phyloP scores from a whole-genome alignment of 257 asterid genomes.

The Rehmannia glutinosa region DNA sequence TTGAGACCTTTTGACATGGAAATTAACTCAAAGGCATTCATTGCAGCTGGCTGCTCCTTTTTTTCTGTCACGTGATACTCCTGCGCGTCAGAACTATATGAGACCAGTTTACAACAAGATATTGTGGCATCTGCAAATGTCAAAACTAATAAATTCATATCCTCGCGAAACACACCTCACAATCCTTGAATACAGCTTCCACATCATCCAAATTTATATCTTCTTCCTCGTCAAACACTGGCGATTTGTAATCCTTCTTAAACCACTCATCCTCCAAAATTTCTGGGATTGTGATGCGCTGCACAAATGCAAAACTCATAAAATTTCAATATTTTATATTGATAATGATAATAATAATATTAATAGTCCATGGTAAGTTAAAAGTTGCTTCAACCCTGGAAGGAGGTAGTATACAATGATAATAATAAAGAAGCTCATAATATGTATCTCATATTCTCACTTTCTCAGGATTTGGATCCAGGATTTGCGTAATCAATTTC shows the following conservation, averaged over 20 bases:
- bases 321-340: background rate
- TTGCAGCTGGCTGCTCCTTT: slow-evolving; percentile 79
- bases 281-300: slow-evolving; percentile 77
- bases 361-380: too few relatives aligned
- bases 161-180: slow-evolving; percentile 47
- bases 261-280: slow-evolving; percentile 90
- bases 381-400: too few relatives aligned
- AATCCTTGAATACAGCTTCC: slow-evolving; percentile 89
- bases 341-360: too few relatives aligned
- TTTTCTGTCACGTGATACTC: slow-evolving; percentile 83
- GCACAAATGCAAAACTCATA: slow-evolving; percentile 19
- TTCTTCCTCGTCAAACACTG: slow-evolving; percentile 73
- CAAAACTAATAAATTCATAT: background rate
- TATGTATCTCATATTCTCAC: slow-evolving; percentile 33
- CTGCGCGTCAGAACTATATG: slow-evolving; percentile 27
- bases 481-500: slow-evolving; percentile 71
- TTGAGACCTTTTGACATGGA: slow-evolving; percentile 94
- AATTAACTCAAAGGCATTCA: slow-evolving; percentile 95
- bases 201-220: slow-evolving; percentile 87
- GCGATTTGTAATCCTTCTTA: slow-evolving; percentile 73
- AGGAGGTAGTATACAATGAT: too few relatives aligned
- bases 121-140: background rate
- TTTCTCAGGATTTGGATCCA: slow-evolving; percentile 82
- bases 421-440: background rate
- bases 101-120: background rate